These are phyloP conservation scores for Podila verticillata DNA, from an alignment of 192 early-diverging fungal genomes.

Conservation along the genomic window DNA sequence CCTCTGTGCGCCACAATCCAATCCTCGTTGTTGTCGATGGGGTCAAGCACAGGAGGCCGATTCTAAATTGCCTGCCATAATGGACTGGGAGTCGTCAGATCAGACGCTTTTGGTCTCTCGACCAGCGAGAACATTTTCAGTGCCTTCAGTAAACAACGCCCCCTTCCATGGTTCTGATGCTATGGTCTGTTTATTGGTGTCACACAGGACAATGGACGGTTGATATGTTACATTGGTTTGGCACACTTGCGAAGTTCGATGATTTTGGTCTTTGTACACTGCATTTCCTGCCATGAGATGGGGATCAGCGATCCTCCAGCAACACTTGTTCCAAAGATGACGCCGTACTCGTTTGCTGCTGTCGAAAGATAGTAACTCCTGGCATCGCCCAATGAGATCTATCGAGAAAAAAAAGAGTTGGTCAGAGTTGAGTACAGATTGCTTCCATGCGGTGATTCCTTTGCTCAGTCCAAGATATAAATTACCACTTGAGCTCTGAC, in stretches of 20 bases:
- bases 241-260: constrained; percentile 96
- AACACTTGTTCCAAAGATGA: constrained; percentile 90
- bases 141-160: too few relatives aligned
- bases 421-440: neutral
- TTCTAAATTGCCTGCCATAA: too few relatives aligned
- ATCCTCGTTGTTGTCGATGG: too few relatives aligned
- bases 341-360: constrained; percentile 92
- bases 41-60: too few relatives aligned
- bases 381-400: constrained; percentile 94
- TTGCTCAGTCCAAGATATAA: constrained; percentile 4
- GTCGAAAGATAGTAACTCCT: constrained; percentile 93
- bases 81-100: too few relatives aligned
- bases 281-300: constrained; percentile 98
- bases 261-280: constrained; percentile 88
- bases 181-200: neutral
- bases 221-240: constrained; percentile 73
- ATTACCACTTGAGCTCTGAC: constrained; percentile 76
- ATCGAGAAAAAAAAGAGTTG: constrained; percentile 14
- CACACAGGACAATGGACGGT: neutral
- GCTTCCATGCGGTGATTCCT: neutral
- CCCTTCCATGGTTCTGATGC: neutral
- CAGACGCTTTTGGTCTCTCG: too few relatives aligned
- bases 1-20: too few relatives aligned
- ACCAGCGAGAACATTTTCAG: too few relatives aligned
- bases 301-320: constrained; percentile 89